phyloP scores from a whole-genome alignment of 192 early-diverging fungal genomes.

The Pilaira anomala region DNA sequence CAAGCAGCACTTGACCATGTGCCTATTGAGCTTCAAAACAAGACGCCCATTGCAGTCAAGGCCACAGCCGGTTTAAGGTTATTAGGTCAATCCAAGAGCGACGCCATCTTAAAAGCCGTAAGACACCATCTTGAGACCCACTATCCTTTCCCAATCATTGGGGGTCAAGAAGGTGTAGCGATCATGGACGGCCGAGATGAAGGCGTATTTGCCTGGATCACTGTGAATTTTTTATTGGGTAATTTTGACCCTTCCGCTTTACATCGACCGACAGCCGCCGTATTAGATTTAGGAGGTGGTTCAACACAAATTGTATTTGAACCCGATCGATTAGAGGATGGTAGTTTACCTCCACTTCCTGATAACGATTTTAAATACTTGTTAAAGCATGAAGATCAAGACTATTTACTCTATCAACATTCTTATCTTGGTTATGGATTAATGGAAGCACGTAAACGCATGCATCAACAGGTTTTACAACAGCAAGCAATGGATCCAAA shows the following conservation, averaged over 20 bases:
- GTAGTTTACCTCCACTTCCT: slow-evolving; percentile 34
- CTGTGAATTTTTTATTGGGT: slow-evolving; percentile 77
- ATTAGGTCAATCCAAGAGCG: slow-evolving; percentile 62
- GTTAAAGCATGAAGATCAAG: slow-evolving; percentile 58
- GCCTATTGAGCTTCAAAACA: slow-evolving; percentile 54
- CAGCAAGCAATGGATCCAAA: slow-evolving; percentile 25
- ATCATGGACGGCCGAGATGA: slow-evolving; percentile 92
- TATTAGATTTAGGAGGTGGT: slow-evolving; percentile 87
- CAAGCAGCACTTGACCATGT: slow-evolving; percentile 59
- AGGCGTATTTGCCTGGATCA: slow-evolving; percentile 90
- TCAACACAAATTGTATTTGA: slow-evolving; percentile 93
- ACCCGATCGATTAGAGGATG: slow-evolving; percentile 41
- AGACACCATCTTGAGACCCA: slow-evolving; percentile 45
- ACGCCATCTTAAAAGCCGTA: slow-evolving; percentile 69
- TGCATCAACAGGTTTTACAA: slow-evolving; percentile 26
- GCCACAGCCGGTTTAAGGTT: slow-evolving; percentile 83
- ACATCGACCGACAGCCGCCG: slow-evolving; percentile 60
- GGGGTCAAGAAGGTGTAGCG: slow-evolving; percentile 54
- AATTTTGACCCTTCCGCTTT: slow-evolving; percentile 48
- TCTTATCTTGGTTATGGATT: slow-evolving; percentile 86
- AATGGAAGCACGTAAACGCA: slow-evolving; percentile 65
- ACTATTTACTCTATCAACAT: slow-evolving; percentile 82
- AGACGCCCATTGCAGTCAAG: slow-evolving; percentile 83
- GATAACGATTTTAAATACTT: slow-evolving; percentile 63
- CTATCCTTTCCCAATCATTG: slow-evolving; percentile 70